Conservation (phyloP, 352 stramenopile genomes). For the Globisporangium abappressorium region DNA sequence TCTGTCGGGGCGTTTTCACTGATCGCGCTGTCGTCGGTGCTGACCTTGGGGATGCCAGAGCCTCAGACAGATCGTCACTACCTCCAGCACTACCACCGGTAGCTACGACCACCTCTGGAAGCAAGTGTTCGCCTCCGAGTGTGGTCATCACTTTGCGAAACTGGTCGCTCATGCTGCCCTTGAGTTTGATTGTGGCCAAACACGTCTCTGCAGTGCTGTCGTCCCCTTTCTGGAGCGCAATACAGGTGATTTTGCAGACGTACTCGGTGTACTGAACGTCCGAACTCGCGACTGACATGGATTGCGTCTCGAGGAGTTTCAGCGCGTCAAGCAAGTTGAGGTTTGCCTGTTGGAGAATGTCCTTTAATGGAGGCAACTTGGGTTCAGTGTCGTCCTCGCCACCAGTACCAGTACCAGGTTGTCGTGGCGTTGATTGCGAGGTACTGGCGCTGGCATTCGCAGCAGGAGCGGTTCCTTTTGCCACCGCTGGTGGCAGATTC, state of each 20-base stretch:
- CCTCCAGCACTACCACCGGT: not conserved
- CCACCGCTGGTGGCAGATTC: not conserved
- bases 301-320: constrained; percentile 22
- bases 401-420: constrained; percentile 14
- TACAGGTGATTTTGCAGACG: constrained; percentile 31
- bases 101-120: constrained; percentile 23
- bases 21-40: constrained; percentile 28
- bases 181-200: constrained; percentile 43
- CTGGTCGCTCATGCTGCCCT: constrained; percentile 29
- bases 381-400: not conserved
- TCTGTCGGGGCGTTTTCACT: constrained; percentile 27
- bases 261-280: constrained; percentile 32
- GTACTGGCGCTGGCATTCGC: constrained; percentile 1
- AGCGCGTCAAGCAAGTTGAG: constrained; percentile 31
- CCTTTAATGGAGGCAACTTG: constrained; percentile 29
- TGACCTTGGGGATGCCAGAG: constrained; percentile 3
- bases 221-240: constrained; percentile 18
- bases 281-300: not conserved
- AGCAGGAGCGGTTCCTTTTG: constrained; percentile 10
- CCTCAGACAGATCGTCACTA: not conserved
- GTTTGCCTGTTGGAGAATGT: constrained; percentile 37
- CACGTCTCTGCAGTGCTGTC: constrained; percentile 24
- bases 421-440: constrained; percentile 14
- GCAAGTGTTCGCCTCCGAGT: constrained; percentile 29
- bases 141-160: constrained; percentile 33